Base-by-base conservation (phyloP, 2,329 filamentous ascomycete species). In the Coniochaeta sp. region DNA sequence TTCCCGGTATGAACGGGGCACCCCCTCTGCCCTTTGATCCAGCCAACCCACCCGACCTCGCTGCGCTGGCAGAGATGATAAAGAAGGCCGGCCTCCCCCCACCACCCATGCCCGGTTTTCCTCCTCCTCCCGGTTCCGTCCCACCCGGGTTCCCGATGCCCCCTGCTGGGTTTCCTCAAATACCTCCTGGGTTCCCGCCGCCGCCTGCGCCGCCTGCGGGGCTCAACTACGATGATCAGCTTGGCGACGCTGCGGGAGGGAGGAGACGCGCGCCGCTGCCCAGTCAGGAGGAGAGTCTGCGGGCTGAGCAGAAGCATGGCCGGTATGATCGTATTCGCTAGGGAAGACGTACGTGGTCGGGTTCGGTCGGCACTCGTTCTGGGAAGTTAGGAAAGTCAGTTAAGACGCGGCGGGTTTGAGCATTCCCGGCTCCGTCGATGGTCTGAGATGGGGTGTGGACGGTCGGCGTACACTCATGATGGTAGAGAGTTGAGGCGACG, bases 281-380 rank as follows among this genome's bases (percentile, higher is more conserved):
- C 0, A 91, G 88, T 64, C 90, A 95, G 68, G 83, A 88, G 63
- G 90, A 94, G 65, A 91, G 87, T 59, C 69, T 95, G 59, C 81
- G 85, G 59, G 82, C 86, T 66, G 88, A 92, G 67, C 89, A 92
- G 74, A 79, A 78, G 52, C 74, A 74, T 51, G 82, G 82, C 3
- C 76, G 83, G 56, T 85, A 82, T 60, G 85, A 79, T 14, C 68
- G 78, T 48, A 64, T 72, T 24, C 69, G 76, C 47, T 81, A 75
- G 60, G 33, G 27, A 30, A 33, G 5, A 33, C n/a, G 31, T 5
- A 33, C 10, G 13, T 8, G 27, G 14, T 14, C 31, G 31, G n/a
- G 31, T 33, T 14, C 14, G 5, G 6, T 33, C 5, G 5, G 9
- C 5, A 5, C 5, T 33, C 31, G n/a, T 33, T n/a, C 31, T n/a